A percentile compares a stretch with the other conserved stretches of the same genome.
Evolutionary conservation across 2,329 filamentous ascomycete species (phyloP).

Genomic region (Trichoderma citrinoviride): DNA sequence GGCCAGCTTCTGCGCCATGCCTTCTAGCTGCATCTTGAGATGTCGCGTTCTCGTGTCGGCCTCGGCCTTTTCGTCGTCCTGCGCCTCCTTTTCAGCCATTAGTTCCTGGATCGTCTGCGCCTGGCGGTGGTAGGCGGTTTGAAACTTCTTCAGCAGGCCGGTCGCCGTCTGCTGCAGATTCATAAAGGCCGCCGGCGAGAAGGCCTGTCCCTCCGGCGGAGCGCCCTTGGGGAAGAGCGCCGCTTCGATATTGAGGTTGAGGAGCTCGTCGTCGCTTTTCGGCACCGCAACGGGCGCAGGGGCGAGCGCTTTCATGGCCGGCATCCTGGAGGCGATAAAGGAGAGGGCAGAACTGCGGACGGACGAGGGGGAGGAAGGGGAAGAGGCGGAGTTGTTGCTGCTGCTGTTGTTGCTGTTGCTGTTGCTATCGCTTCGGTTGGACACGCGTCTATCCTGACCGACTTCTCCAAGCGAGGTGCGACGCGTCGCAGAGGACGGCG

Average conservation of each 20-base stretch:
- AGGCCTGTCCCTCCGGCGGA: constrained; percentile 46
- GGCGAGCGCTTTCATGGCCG: constrained; percentile 38
- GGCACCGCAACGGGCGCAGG: constrained; percentile 28
- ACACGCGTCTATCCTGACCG: constrained; percentile 9
- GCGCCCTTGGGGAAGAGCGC: constrained; percentile 50
- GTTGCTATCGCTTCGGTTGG: neutral
- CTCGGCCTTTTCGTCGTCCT: constrained; percentile 56
- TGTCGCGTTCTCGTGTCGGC: constrained; percentile 51
- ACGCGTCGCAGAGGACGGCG: constrained; percentile 2
- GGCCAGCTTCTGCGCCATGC: constrained; percentile 52
- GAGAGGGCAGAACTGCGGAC: constrained; percentile 34
- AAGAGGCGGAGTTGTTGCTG: constrained; percentile 23
- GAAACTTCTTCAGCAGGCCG: constrained; percentile 55
- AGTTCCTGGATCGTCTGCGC: constrained; percentile 51
- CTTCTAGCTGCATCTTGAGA: constrained; percentile 59
- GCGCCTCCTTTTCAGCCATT: constrained; percentile 51
- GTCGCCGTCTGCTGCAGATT: constrained; percentile 59
- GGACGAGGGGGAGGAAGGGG: neutral
- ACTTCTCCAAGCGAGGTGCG: constrained; percentile 12
- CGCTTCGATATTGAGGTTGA: constrained; percentile 53
- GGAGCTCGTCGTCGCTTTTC: constrained; percentile 54
- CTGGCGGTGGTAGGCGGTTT: constrained; percentile 56
- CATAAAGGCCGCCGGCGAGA: constrained; percentile 59
- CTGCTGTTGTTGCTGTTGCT: constrained; percentile 9
- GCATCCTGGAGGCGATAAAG: constrained; percentile 47